Conservation (phyloP, 1,284 basidiomycete species). For the Cutaneotrichosporon dermatis region DNA sequence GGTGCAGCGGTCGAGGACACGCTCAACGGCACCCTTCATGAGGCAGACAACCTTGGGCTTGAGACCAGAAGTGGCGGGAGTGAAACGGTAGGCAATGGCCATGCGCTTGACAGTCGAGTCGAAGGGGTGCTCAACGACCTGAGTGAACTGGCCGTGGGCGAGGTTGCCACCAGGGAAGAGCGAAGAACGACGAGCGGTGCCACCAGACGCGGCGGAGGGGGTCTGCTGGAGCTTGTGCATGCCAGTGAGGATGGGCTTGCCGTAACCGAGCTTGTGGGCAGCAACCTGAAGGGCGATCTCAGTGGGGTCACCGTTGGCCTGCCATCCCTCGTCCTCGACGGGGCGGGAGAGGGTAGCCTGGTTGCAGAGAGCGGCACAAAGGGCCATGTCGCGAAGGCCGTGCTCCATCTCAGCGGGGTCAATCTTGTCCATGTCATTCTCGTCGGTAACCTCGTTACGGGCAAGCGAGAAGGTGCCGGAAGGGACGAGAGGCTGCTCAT, state of each 20-base stretch:
- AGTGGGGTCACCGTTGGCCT: slow-evolving; percentile 65
- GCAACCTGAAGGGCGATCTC: slow-evolving; percentile 64
- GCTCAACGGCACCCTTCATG: slow-evolving; percentile 64
- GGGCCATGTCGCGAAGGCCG: slow-evolving; percentile 47
- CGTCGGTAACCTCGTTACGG: slow-evolving; percentile 15
- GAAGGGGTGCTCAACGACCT: slow-evolving; percentile 56
- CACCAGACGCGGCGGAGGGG: background rate
- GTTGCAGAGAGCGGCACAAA: slow-evolving; percentile 52
- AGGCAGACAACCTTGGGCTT: slow-evolving; percentile 31
- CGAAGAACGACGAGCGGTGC: slow-evolving; percentile 13
- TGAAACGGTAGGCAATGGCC: slow-evolving; percentile 53
- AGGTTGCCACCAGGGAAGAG: slow-evolving; percentile 6
- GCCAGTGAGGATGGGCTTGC: slow-evolving; percentile 49
- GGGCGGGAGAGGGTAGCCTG: slow-evolving; percentile 50
- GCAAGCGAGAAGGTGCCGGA: slow-evolving; percentile 28
- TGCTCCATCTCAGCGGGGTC: slow-evolving; percentile 31
- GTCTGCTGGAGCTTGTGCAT: slow-evolving; percentile 7
- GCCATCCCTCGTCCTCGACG: slow-evolving; percentile 54
- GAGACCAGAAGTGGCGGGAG: slow-evolving; percentile 18
- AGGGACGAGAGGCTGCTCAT: slow-evolving; percentile 18
- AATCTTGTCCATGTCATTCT: slow-evolving; percentile 25
- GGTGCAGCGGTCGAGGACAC: slow-evolving; percentile 56
- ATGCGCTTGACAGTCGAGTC: slow-evolving; percentile 62
- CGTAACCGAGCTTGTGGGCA: slow-evolving; percentile 54
- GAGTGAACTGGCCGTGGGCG: slow-evolving; percentile 32